Evolutionary conservation across 495 filamentous ascomycete genomes (phyloP).

Genomic region (Podospora pseudopauciseta): DNA sequence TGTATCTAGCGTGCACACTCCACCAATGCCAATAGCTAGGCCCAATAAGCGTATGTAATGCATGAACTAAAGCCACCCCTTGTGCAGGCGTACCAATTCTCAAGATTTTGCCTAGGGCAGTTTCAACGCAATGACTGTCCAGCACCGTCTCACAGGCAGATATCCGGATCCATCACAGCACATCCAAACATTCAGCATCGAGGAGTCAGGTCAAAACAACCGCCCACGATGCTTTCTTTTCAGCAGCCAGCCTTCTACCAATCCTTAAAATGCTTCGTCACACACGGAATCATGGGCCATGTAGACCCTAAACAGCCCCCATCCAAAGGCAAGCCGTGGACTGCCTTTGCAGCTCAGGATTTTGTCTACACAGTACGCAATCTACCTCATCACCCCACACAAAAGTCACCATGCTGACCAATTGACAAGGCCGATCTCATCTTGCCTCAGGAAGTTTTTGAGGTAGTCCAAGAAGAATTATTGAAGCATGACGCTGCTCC

Average conservation of each 20-base stretch:
- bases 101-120: slow-evolving; percentile 2
- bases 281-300: slow-evolving; percentile 60
- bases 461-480: slow-evolving; percentile 56
- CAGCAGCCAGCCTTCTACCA: slow-evolving; percentile 52
- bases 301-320: slow-evolving; percentile 69
- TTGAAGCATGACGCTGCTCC: slow-evolving; percentile 33
- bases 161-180: neutral
- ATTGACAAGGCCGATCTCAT: slow-evolving; percentile 63
- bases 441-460: slow-evolving; percentile 64
- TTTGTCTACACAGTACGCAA: slow-evolving; percentile 68
- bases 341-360: slow-evolving; percentile 60
- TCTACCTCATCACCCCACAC: neutral
- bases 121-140: neutral
- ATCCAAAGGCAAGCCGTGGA: slow-evolving; percentile 68
- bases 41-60: neutral
- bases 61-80: neutral
- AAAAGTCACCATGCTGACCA: slow-evolving; percentile 6
- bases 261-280: slow-evolving; percentile 71
- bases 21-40: neutral
- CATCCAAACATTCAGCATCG: neutral
- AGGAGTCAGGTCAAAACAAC: neutral
- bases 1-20: neutral
- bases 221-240: slow-evolving; percentile 56
- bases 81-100: neutral
- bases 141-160: neutral